These are phyloP conservation scores for Metarhizium anisopliae DNA, from an alignment of 2,329 filamentous ascomycete genomes.

Conservation along the genomic window DNA sequence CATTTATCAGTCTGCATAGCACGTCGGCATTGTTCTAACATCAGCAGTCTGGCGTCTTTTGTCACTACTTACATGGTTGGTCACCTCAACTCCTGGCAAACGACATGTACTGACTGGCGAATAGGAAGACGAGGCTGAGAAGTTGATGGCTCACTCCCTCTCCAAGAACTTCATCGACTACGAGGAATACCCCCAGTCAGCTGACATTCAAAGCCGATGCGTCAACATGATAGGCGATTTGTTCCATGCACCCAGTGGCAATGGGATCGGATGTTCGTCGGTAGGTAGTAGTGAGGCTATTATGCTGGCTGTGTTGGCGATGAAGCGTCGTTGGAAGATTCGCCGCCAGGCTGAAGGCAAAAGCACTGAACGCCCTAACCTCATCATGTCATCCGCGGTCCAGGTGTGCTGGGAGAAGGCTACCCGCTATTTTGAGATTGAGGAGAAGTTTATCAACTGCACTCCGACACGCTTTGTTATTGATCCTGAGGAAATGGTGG, in stretches of 20 bases:
- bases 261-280: slow-evolving; percentile 26
- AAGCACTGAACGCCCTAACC: slow-evolving; percentile 71
- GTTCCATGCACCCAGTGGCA: slow-evolving; percentile 68
- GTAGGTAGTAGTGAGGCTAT: slow-evolving; percentile 42
- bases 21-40: not conserved
- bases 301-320: slow-evolving; percentile 37
- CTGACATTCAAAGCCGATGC: slow-evolving; percentile 85
- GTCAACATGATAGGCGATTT: slow-evolving; percentile 84
- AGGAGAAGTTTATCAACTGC: slow-evolving; percentile 72
- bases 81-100: slow-evolving; percentile 5
- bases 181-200: slow-evolving; percentile 73
- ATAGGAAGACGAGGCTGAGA: slow-evolving; percentile 87
- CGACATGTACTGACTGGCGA: not conserved
- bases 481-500: slow-evolving; percentile 51
- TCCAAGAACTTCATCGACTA: slow-evolving; percentile 95
- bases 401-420: slow-evolving; percentile 98
- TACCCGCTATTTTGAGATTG: slow-evolving; percentile 81
- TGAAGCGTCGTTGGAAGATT: slow-evolving; percentile 68
- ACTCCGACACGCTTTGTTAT: slow-evolving; percentile 53
- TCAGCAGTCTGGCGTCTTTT: slow-evolving; percentile 70
- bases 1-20: not conserved
- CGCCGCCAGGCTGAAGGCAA: slow-evolving; percentile 76
- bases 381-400: slow-evolving; percentile 92
- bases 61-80: slow-evolving; percentile 90
- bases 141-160: slow-evolving; percentile 81